Evolutionary conservation across 2,329 filamentous ascomycete genomes (phyloP), one percentile per base, ranked within the genome.

Genomic region (Metarhizium brunneum): DNA sequence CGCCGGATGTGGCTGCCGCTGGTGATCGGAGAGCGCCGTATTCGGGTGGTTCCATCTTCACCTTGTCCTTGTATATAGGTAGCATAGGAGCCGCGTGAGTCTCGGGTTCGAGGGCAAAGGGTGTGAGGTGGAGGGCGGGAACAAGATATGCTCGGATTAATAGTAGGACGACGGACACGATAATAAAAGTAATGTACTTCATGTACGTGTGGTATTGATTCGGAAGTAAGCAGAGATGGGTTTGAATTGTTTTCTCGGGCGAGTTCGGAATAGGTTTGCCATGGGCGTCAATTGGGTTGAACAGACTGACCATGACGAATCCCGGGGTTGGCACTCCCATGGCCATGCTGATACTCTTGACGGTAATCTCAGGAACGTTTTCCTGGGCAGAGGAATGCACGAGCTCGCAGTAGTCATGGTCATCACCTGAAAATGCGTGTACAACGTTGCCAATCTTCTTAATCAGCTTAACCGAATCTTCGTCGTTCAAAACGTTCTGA

Each of bases 361-460:
- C 91, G 0, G 94, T 99, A 60, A 96, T 95, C 69, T 99, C 94
- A 51, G 76, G 78, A 36, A 86, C 82, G 30, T 78, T 81, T 38
- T 78, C 79, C 59, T 84, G 84, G 57, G 85, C 83, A 18, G 82
- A 78, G 2, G 84, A 83, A 69, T 99, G 94, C 0, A 85, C 79
- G 6, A 97, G 74, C 65, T 96, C 92, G 72, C 94, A 99, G 73
- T 97, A 96, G 73, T 99, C 94, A 73, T 99, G 94, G 66, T 99
- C 94, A 64, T 99, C 94, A 11, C 94, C 94, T 0, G 91, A 96
- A 67, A 97, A 99, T 47, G 92, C 87, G 61, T 94, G 87, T 3
- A 83, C 79, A 13, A 97, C 83, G 59, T 94, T 89, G 38, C 90
- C 91, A 38, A 96, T 78, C 60, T 85, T 88, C 57, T 86, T 80